Base-by-base conservation (phyloP, 768 basidiomycete genomes). In the Kwoniella newhampshirensis region DNA sequence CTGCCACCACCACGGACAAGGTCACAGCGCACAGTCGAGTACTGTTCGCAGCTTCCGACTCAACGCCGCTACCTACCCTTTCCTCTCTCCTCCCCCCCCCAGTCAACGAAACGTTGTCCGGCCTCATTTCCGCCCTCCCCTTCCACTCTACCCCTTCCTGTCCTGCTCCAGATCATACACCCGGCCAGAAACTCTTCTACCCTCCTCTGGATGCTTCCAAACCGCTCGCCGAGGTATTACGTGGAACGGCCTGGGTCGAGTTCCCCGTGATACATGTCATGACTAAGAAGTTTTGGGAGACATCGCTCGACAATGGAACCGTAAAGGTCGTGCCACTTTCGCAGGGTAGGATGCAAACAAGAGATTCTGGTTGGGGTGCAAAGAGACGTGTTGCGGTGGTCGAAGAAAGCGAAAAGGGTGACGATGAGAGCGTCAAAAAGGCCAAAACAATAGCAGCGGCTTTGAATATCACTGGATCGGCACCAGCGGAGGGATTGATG, bases 211-310 rank as follows among this genome's bases (percentile, higher is more conserved):
- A 87, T 48, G 76, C 81, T 2, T 70, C 76, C 3, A 64, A 80
- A 40, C 73, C 80, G 21, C 78, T 93, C 25, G 66, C 71, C 9
- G 66, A 71, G 23, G 75, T 81, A 7, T 77, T 94, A 42, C 80
- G 78, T 32, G 77, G 83, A 47, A 87, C 83, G 40, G 79, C 83
- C 26, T 91, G 91, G 74, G 81, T 87, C 28, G 91, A 94, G 74
- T 94, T 83, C 68, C 91, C 91, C 6, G 85, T 85, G 1, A 83
- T 94, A 42, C 86, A 91, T 53, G 75, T 93, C 5, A 86, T 85
- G 80, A 83, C 86, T 44, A 82, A 77, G 21, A 78, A 72, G 18
- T 77, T 84, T 27, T 91, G 89, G 74, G 76, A 74, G 25, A 37
- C 48, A 48, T 53, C 52, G 7, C 1, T 44, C 39, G 17, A 44